A percentile compares a stretch with the other conserved stretches of the same genome.
Conservation (phyloP, 2,329 filamentous ascomycete genomes). For the Stenocarpella maydis region DNA sequence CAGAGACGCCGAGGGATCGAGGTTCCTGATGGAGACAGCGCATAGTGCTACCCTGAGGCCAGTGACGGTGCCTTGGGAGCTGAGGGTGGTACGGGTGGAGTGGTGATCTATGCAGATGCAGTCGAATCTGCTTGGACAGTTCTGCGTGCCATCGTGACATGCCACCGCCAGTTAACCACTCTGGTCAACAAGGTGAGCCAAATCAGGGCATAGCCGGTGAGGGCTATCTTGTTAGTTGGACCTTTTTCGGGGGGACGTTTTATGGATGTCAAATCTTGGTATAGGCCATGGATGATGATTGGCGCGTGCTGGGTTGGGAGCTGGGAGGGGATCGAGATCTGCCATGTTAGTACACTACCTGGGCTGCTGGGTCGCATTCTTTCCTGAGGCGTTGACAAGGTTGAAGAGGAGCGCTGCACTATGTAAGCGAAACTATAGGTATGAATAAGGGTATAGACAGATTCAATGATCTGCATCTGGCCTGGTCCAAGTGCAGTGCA, state of each 20-base stretch:
- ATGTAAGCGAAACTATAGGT: no score
- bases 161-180: neutral
- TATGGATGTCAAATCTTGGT: conserved; percentile 10
- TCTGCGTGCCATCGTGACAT: neutral
- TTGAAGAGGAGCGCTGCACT: neutral
- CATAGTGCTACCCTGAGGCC: neutral
- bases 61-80: neutral
- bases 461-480: neutral
- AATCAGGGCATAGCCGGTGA: neutral
- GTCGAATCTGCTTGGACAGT: neutral
- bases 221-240: neutral
- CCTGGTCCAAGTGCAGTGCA: neutral
- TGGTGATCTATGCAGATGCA: neutral
- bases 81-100: neutral
- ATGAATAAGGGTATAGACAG: neutral
- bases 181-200: neutral
- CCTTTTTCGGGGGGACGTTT: neutral
- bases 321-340: conserved; percentile 15
- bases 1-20: neutral
- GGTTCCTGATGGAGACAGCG: neutral
- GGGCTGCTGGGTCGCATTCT: neutral
- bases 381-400: neutral
- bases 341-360: no score
- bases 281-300: conserved; percentile 11
- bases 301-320: neutral